Percentiles rank a stretch among this genome's conserved stretches.
Conservation (phyloP, 768 basidiomycete species). For the Tulasnella sp. region DNA sequence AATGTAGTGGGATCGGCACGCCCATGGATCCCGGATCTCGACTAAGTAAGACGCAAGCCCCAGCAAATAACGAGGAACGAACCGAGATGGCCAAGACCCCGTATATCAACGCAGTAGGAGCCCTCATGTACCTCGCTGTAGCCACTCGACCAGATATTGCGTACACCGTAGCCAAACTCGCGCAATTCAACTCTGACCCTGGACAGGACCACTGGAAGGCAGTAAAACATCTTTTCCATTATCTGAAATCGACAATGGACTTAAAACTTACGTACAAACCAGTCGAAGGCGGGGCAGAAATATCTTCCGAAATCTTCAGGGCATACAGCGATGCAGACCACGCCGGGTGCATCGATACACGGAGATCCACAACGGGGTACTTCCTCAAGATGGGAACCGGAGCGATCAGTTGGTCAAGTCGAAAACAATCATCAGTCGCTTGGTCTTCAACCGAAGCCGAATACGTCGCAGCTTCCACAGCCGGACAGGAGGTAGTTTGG, state of each 20-base stretch:
- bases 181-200: no score
- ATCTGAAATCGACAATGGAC: slow-evolving; percentile 9
- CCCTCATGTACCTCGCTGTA: no score
- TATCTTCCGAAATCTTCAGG: neutral
- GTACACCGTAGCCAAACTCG: no score
- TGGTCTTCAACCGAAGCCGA: no score
- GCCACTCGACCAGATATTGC: no score
- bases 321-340: slow-evolving; percentile 24
- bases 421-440: slow-evolving; percentile 30
- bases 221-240: slow-evolving; percentile 22
- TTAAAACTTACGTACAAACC: neutral
- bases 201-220: slow-evolving; percentile 23
- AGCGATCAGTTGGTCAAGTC: no score
- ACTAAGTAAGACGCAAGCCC: slow-evolving; percentile 25
- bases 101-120: no score
- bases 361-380: slow-evolving; percentile 29
- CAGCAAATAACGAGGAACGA: slow-evolving; percentile 10
- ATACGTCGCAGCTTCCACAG: slow-evolving; percentile 19
- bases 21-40: no score
- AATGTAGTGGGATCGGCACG: neutral
- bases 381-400: no score
- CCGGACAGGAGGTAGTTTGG: slow-evolving; percentile 20
- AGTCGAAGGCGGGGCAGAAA: no score
- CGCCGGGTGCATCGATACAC: slow-evolving; percentile 21
- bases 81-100: no score